These are phyloP conservation scores for Coriolopsis trogii DNA, from an alignment of 1,284 basidiomycete genomes.

Conservation along the genomic window DNA sequence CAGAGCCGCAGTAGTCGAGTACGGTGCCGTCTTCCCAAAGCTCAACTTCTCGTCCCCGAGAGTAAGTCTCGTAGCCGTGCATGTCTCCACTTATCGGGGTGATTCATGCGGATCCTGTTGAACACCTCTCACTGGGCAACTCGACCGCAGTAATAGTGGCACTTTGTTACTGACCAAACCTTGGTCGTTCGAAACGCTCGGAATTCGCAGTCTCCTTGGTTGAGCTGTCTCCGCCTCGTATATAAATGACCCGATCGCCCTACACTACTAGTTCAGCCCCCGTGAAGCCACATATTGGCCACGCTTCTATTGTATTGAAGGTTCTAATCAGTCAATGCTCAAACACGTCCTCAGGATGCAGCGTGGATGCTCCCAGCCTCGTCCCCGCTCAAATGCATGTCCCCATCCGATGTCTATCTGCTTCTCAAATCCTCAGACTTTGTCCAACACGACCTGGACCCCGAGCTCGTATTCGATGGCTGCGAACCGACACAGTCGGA, in stretches of 20 bases:
- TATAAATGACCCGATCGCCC: background rate
- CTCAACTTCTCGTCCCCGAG: slow-evolving; percentile 92
- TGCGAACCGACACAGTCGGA: slow-evolving; percentile 37
- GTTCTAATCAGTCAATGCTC: too few species aligned
- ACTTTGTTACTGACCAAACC: too few species aligned
- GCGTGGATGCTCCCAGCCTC: slow-evolving; percentile 91
- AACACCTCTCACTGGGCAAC: too few species aligned
- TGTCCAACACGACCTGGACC: slow-evolving; percentile 77
- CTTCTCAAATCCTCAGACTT: slow-evolving; percentile 95
- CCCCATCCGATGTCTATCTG: slow-evolving; percentile 90
- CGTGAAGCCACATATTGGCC: too few species aligned
- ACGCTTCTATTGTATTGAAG: too few species aligned
- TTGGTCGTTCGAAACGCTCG: background rate
- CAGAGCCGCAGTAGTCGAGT: slow-evolving; percentile 65
- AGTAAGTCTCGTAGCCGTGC: too few species aligned
- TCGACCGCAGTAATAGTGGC: too few species aligned
- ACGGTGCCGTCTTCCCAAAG: slow-evolving; percentile 92
- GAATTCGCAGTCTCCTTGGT: background rate
- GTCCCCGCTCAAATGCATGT: slow-evolving; percentile 84
- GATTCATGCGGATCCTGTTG: too few species aligned
- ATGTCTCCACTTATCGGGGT: too few species aligned
- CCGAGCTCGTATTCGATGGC: slow-evolving; percentile 63
- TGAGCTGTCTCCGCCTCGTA: too few species aligned
- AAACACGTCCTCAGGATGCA: slow-evolving; percentile 70
- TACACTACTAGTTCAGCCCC: too few species aligned